These are phyloP conservation scores for Penicillium ucsense DNA, from an alignment of 495 filamentous ascomycete species.

Conservation along the genomic window DNA sequence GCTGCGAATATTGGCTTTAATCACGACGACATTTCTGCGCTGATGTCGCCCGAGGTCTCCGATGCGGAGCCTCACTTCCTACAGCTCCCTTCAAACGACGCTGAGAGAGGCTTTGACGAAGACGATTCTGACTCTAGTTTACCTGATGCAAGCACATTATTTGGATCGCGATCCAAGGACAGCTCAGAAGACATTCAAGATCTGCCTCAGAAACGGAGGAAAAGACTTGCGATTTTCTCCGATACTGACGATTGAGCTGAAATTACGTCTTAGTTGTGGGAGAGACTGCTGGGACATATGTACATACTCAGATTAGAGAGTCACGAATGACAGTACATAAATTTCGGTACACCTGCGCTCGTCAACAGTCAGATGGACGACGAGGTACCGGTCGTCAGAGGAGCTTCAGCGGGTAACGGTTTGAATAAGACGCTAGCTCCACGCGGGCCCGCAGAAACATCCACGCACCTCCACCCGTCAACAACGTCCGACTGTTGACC, in stretches of 20 bases:
- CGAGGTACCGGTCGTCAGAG: too few relatives aligned
- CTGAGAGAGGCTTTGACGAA: constrained; percentile 8
- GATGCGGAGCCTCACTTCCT: neutral
- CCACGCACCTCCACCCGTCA: constrained; percentile 31
- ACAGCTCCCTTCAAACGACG: neutral
- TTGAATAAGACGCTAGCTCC: constrained; percentile 7
- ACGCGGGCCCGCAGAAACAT: constrained; percentile 5
- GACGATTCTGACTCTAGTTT: constrained; percentile 8
- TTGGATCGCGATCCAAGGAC: constrained; percentile 3
- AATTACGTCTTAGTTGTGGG: too few relatives aligned
- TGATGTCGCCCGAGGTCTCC: constrained; percentile 7
- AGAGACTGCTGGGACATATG: neutral
- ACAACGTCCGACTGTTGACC: constrained; percentile 12
- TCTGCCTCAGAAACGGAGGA: neutral
- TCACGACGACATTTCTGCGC: neutral
- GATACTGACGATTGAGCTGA: constrained; percentile 11
- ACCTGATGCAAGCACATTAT: constrained; percentile 6
- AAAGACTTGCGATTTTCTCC: neutral
- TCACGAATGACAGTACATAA: neutral
- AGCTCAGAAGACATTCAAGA: neutral
- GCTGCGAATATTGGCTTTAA: neutral
- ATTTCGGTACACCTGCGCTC: too few relatives aligned
- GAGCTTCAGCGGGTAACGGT: too few relatives aligned
- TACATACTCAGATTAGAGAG: neutral
- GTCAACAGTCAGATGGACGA: too few relatives aligned